Base-by-base conservation (phyloP, 306 rosid genomes). In the Cyamopsis tetragonoloba region DNA sequence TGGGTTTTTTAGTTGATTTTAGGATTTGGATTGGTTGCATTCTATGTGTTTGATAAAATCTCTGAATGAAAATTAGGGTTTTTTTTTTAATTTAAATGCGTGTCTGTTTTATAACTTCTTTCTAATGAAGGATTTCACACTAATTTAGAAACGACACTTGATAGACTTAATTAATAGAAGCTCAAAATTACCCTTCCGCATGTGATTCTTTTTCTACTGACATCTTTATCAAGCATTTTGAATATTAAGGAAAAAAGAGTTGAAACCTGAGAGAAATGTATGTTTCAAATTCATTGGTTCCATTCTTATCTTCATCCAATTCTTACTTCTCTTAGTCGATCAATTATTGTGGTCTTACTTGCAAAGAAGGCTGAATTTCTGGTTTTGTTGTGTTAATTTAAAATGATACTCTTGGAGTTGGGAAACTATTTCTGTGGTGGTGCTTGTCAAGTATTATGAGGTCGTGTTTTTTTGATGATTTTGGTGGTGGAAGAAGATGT, bases 241-340 rank as follows among this genome's bases (percentile, higher is more conserved):
- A 27, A 28, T 53, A 18, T 31, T 2, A 39, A 38, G n/a, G n/a
- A n/a, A n/a, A n/a, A n/a, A n/a, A n/a, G 51, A 13, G 43, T 22
- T 14, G 46, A 62, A 57, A 44, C 6, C 55, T 31, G 62, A 66
- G 26, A 61, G 28, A 6, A 66, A 35, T 31, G 31, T 34, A 59
- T 59, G 42, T 70, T 55, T 65, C 65, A 65, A 12, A 72, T 39
- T 62, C 47, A 62, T 62, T 28, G 55, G 43, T 62, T 50, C 55
- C 69, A 20, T 20, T 59, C 53, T 35, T 60, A 14, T 31, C 30
- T 50, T 38, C 28, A 38, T 38, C 50, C 64, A 68, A 19, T 31
- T 30, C 4, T 12, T 66, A n/a, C n/a, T 37, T 51, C 41, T 11
- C 31, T n/a, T 19, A 23, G 39, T n/a, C n/a, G 30, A 23, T 55